Evolutionary conservation across 139 green algal species (phyloP), one percentile per base, ranked within the genome.

Genomic region (Chlorella sp.): DNA sequence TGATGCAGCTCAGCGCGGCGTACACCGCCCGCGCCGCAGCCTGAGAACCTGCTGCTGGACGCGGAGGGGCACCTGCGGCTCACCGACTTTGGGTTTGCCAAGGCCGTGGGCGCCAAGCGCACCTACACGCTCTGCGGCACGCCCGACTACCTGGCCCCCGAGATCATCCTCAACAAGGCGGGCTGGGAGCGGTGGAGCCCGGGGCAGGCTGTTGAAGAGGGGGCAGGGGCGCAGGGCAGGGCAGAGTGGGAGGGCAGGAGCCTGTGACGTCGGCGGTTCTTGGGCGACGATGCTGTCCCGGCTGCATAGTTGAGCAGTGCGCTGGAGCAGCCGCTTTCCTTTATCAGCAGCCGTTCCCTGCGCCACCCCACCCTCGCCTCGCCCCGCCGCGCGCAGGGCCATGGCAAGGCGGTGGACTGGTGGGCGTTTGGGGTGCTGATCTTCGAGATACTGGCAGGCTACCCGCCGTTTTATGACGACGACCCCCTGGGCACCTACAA

Each of bases 71-170:
- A 97, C 80, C 62, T 98, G 5, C 95, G 95, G 82, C 88, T 98
- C 8, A 91, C 94, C 19, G 95, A 98, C 84, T 98, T 98, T 85
- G 95, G 95, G 21, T 91, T 88, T 43, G 93, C 93, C 9, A 93
- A 91, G 73, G 74, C 76, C 23, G 71, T 85, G 5, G 71, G 55
- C n/a, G 21, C 65, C 15, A 36, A 38, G 19, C 74, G 74, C 41
- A 68, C 64, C 46, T 68, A 72, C 15, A 93, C 89, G 1, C 90
- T 97, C 67, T 93, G 95, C 14, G 93, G 93, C 53, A 97, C 93
- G 8, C 93, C 93, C 19, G 93, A 97, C 76, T 97, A 97, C 84
- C 85, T 91, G 38, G 53, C 74, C 5, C 74, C 74, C 0, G 74
- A 80, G 31, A 72, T 93, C 33, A 84, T 96, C 5, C 60, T 71